Conservation (phyloP, 2,329 filamentous ascomycete genomes). For the Metarhizium humberi region DNA sequence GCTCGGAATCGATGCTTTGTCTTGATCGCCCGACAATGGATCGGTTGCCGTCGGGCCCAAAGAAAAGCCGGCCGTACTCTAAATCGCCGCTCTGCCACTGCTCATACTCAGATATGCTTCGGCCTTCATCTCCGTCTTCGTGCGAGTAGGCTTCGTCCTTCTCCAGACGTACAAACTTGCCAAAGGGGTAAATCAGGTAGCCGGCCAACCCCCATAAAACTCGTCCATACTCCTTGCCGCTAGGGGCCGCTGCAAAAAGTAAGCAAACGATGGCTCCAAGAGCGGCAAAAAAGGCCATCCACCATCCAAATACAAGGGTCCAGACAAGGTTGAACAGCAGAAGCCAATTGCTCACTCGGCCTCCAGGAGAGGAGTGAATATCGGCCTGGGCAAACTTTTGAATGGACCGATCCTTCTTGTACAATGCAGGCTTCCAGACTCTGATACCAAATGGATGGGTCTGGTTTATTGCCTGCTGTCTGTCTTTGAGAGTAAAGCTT, state of each 20-base stretch:
- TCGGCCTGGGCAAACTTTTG: conserved; percentile 94
- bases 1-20: conserved; percentile 76
- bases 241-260: conserved; percentile 66
- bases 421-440: conserved; percentile 96
- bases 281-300: conserved; percentile 72
- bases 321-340: conserved; percentile 83
- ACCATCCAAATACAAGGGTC: conserved; percentile 93
- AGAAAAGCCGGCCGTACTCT: conserved; percentile 91
- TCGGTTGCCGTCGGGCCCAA: conserved; percentile 69
- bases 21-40: conserved; percentile 81
- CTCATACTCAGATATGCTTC: conserved; percentile 97
- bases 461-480: conserved; percentile 95
- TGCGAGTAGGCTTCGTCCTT: conserved; percentile 91
- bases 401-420: conserved; percentile 95
- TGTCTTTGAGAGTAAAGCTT: conserved; percentile 94
- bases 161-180: conserved; percentile 87
- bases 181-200: conserved; percentile 94
- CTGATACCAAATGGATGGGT: conserved; percentile 98
- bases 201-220: conserved; percentile 75
- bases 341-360: conserved; percentile 74
- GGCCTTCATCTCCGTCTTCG: conserved; percentile 89
- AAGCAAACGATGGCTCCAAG: conserved; percentile 71
- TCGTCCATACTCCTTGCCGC: conserved; percentile 75
- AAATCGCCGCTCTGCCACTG: conserved; percentile 98
- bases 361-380: conserved; percentile 90